These are phyloP conservation scores for Cryptococcus hybrid DNA, from an alignment of 1,284 basidiomycete genomes.

Conservation along the genomic window DNA sequence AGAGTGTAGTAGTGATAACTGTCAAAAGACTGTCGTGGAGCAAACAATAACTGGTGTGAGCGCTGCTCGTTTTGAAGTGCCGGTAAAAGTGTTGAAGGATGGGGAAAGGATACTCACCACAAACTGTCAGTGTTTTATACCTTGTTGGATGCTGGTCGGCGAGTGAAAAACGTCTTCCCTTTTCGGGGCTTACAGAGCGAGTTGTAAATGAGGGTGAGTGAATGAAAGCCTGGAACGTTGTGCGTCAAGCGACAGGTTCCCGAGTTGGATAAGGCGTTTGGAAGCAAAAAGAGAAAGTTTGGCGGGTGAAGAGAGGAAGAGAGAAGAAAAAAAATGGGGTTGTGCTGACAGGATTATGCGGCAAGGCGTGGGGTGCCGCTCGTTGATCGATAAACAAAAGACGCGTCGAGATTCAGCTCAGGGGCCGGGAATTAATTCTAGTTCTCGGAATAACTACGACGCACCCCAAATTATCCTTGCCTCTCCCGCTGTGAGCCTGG, in stretches of 20 bases:
- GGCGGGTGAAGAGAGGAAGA: constrained; percentile 2
- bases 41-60: constrained; percentile 3
- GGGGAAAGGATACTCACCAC: constrained; percentile 12
- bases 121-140: constrained; percentile 14
- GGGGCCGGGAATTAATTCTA: no score
- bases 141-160: neutral
- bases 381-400: no score
- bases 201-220: neutral
- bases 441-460: no score
- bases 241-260: constrained; percentile 4
- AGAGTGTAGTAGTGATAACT: constrained; percentile 6
- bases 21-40: constrained; percentile 1
- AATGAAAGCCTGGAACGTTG: constrained; percentile 1
- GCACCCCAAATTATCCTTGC: no score
- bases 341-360: no score
- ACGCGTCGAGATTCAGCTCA: no score
- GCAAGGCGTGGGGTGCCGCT: no score
- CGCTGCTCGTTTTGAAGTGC: constrained; percentile 9
- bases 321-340: neutral
- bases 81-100: neutral
- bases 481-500: no score
- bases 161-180: constrained; percentile 6
- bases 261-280: constrained; percentile 1
- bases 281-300: neutral
- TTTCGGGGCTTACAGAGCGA: constrained; percentile 6